phyloP scores from a whole-genome alignment of 805 yeast species.

The Starmera amethionina region DNA sequence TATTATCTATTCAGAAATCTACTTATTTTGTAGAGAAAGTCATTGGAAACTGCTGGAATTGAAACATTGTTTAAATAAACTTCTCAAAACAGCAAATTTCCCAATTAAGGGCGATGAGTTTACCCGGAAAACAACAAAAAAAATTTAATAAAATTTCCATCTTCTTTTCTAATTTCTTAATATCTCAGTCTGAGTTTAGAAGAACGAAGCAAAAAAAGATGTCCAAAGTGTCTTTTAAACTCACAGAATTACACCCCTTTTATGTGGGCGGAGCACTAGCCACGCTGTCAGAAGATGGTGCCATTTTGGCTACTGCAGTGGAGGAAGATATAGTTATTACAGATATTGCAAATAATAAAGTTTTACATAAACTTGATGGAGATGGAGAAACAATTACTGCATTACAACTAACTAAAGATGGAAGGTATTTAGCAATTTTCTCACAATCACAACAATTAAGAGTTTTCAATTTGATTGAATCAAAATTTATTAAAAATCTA shows the following conservation, averaged over 20 bases:
- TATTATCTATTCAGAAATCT: no score
- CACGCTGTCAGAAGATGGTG: constrained; percentile 51
- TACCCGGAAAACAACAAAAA: background rate
- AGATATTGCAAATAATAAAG: constrained; percentile 46
- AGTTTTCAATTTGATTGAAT: constrained; percentile 34
- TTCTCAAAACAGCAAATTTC: background rate
- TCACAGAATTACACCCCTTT: constrained; percentile 58
- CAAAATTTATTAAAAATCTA: constrained; percentile 36
- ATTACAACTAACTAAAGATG: constrained; percentile 70
- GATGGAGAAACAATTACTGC: constrained; percentile 81
- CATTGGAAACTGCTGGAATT: no score
- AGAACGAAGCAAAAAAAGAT: background rate
- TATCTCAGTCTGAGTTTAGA: background rate
- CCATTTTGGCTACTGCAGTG: constrained; percentile 67
- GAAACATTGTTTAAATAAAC: no score
- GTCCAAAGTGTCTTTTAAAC: constrained; percentile 22
- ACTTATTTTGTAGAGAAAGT: no score
- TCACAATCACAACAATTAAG: constrained; percentile 80
- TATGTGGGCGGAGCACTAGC: constrained; percentile 82
- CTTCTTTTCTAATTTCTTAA: no score
- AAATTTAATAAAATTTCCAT: no score
- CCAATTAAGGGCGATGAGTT: background rate
- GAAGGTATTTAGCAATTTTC: constrained; percentile 53
- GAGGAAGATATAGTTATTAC: constrained; percentile 70
- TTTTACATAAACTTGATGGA: constrained; percentile 59